Conservation (phyloP, 2,329 filamentous ascomycete genomes). For the Neopestalotiopsis sp. region DNA sequence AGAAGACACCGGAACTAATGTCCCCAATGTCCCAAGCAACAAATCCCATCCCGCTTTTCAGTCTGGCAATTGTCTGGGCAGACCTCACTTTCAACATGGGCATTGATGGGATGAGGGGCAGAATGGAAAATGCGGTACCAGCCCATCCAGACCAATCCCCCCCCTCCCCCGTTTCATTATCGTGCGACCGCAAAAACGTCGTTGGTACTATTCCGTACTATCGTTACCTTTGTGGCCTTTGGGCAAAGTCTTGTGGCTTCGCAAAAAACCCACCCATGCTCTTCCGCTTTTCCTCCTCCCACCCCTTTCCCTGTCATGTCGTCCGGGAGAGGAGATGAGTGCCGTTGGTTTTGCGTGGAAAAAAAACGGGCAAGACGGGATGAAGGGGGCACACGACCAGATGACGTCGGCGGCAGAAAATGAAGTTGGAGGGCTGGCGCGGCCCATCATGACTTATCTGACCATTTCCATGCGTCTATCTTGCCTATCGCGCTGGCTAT, state of each 20-base stretch:
- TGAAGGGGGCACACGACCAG: too few species aligned
- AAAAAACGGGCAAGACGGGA: too few species aligned
- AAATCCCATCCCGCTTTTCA: neutral
- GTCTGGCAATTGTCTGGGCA: neutral
- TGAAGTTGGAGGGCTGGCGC: too few species aligned
- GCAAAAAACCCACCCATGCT: too few species aligned
- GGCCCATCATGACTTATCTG: too few species aligned
- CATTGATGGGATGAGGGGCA: neutral
- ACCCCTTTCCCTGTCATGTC: too few species aligned
- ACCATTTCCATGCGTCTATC: too few species aligned
- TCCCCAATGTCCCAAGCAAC: neutral
- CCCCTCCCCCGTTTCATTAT: conserved; percentile 9
- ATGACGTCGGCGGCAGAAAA: too few species aligned
- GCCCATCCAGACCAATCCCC: neutral
- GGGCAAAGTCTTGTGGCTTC: neutral
- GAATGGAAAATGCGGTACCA: conserved; percentile 1
- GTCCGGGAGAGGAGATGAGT: too few species aligned
- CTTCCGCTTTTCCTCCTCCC: too few species aligned
- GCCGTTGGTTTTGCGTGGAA: too few species aligned
- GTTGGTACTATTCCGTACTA: neutral
- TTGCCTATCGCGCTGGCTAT: too few species aligned
- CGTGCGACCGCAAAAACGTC: conserved; percentile 1
- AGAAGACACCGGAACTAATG: conserved; percentile 19
- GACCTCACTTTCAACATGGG: neutral
- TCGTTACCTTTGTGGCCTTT: neutral